These are phyloP conservation scores for Arctium minus DNA, from an alignment of 129 eudicot species.

Conservation along the genomic window DNA sequence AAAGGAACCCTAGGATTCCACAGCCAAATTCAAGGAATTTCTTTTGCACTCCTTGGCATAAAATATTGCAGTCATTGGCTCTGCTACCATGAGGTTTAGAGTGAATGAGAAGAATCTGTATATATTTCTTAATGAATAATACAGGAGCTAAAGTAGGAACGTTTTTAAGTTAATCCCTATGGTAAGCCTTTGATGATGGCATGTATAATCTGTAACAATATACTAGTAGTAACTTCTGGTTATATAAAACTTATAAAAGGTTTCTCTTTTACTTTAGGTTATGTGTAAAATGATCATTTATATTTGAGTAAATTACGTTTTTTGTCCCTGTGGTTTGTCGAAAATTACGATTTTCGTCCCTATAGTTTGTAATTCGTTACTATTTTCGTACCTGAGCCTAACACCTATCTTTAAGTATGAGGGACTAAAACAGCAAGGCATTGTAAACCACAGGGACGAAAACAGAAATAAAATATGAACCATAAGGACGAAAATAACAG, in stretches of 20 bases:
- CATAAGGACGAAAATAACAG: no score
- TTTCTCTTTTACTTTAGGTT: not conserved
- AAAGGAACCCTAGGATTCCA: not conserved
- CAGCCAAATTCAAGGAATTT: not conserved
- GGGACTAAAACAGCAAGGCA: no score
- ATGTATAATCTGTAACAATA: not conserved
- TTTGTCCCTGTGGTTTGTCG: no score
- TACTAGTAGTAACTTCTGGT: not conserved
- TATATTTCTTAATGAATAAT: not conserved
- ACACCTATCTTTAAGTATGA: no score
- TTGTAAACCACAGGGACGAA: no score
- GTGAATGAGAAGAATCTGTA: not conserved
- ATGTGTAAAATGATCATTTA: not conserved
- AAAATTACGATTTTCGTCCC: no score
- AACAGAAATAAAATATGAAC: no score
- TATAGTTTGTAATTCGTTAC: no score
- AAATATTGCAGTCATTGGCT: not conserved
- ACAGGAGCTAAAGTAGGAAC: not conserved
- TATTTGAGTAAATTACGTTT: not conserved
- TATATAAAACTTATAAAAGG: not conserved
- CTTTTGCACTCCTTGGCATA: not conserved
- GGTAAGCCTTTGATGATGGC: not conserved
- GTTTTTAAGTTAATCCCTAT: not conserved
- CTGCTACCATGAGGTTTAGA: not conserved
- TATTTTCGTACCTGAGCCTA: no score